Percentiles rank a stretch among this genome's conserved stretches.
phyloP scores from a whole-genome alignment of 2,329 filamentous ascomycete species.

The Zymoseptoria passerinii region DNA sequence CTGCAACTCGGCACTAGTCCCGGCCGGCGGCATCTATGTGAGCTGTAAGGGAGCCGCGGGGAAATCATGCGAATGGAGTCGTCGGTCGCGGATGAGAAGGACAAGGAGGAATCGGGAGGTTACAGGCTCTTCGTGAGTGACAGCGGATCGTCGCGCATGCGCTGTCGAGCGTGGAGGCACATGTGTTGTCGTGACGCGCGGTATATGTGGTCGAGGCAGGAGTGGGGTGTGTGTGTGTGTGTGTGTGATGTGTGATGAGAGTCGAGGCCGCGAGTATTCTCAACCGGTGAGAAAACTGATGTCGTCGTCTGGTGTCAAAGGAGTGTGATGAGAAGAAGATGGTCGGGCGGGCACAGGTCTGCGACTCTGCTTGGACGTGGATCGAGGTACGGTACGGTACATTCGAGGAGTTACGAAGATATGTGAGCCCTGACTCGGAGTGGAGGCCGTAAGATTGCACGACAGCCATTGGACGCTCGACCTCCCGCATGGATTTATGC shows the following conservation, averaged over 20 bases:
- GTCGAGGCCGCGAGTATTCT: too few species aligned
- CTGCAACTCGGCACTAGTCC: slow-evolving; percentile 30
- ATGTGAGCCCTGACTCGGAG: not conserved
- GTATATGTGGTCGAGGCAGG: not conserved
- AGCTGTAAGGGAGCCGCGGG: not conserved
- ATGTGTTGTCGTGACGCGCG: not conserved
- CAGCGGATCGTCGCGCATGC: not conserved
- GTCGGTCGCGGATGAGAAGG: not conserved
- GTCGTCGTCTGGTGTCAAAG: not conserved
- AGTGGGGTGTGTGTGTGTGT: not conserved
- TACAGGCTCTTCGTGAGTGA: not conserved
- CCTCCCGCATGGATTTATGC: not conserved
- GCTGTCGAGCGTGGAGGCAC: not conserved
- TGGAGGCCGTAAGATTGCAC: not conserved
- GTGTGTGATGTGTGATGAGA: not conserved
- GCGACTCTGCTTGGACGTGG: not conserved
- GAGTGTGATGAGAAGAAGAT: not conserved
- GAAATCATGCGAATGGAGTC: not conserved
- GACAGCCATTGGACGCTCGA: not conserved
- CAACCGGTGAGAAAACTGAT: too few species aligned
- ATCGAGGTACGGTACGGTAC: not conserved
- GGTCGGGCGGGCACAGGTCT: not conserved
- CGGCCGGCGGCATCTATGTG: slow-evolving; percentile 27
- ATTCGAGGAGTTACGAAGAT: not conserved
- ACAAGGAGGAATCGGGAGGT: not conserved